Percentiles rank a stretch among this genome's conserved stretches.
phyloP scores from a whole-genome alignment of 139 green algal species.

The Picochlorum costavermella region DNA sequence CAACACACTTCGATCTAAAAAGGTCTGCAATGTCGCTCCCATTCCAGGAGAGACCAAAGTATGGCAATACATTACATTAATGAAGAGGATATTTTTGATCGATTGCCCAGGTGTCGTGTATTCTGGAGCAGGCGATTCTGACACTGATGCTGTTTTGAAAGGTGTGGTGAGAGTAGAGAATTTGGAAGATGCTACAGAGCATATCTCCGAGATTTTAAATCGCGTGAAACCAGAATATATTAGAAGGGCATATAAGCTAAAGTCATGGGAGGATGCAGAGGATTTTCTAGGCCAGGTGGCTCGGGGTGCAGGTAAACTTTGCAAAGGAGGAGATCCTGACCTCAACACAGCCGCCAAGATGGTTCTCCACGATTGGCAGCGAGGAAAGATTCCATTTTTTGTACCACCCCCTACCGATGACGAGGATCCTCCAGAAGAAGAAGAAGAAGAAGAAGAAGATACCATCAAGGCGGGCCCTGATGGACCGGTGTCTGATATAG shows the following conservation, averaged over 20 bases:
- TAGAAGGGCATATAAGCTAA: slow-evolving; percentile 76
- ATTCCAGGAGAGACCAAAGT: slow-evolving; percentile 98
- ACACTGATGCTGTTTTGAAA: slow-evolving; percentile 90
- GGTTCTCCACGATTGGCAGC: slow-evolving; percentile 97
- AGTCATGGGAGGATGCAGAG: slow-evolving; percentile 63
- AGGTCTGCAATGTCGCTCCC: slow-evolving; percentile 92
- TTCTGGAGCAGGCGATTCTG: slow-evolving; percentile 68
- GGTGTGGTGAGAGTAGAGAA: slow-evolving; percentile 90
- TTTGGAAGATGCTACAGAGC: slow-evolving; percentile 83
- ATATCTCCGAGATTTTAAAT: slow-evolving; percentile 65
- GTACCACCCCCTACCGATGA: slow-evolving; percentile 67
- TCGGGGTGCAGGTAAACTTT: slow-evolving; percentile 53
- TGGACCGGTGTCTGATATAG: slow-evolving; percentile 9
- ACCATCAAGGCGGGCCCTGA: slow-evolving; percentile 17
- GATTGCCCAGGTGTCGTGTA: slow-evolving; percentile 98
- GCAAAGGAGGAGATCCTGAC: slow-evolving; percentile 84
- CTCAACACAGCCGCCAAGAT: slow-evolving; percentile 90
- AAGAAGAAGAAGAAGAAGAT: neutral
- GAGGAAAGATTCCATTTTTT: slow-evolving; percentile 96
- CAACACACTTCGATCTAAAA: slow-evolving; percentile 95
- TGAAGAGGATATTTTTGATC: slow-evolving; percentile 98
- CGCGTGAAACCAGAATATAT: slow-evolving; percentile 84
- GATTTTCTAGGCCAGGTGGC: slow-evolving; percentile 93
- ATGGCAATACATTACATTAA: slow-evolving; percentile 99
- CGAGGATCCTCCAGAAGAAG: slow-evolving; percentile 14